These are phyloP conservation scores for Canavalia gladiata DNA, from an alignment of 306 rosid species.

Conservation along the genomic window DNA sequence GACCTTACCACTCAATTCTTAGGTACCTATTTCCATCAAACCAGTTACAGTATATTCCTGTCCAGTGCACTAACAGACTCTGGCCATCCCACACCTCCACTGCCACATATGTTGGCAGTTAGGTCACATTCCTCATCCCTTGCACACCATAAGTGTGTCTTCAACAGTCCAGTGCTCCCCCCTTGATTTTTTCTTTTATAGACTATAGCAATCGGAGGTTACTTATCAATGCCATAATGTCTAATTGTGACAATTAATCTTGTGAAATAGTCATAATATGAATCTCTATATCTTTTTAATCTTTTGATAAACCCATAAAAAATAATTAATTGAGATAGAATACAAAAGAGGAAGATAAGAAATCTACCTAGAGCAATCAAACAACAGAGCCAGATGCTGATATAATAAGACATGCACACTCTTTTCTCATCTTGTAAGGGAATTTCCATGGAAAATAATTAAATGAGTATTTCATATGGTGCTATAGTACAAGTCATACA, in stretches of 20 bases:
- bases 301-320: neutral
- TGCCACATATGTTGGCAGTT: neutral
- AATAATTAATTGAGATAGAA: neutral
- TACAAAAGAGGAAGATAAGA: constrained; percentile 1
- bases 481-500: neutral
- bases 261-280: constrained; percentile 8
- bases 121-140: neutral
- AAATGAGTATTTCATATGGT: constrained; percentile 10
- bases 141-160: neutral
- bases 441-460: constrained; percentile 8
- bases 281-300: constrained; percentile 3
- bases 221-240: neutral
- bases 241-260: constrained; percentile 15
- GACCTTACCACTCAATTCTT: neutral
- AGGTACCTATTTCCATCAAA: neutral
- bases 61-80: neutral
- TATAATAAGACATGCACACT: neutral
- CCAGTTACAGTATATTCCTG: neutral
- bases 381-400: neutral
- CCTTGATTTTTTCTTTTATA: neutral
- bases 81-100: neutral
- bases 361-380: constrained; percentile 31
- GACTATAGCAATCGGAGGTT: neutral
- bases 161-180: neutral
- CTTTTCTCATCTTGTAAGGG: neutral